Evolutionary conservation across 2,329 filamentous ascomycete species (phyloP).

Genomic region (Colletotrichum graminicola): DNA sequence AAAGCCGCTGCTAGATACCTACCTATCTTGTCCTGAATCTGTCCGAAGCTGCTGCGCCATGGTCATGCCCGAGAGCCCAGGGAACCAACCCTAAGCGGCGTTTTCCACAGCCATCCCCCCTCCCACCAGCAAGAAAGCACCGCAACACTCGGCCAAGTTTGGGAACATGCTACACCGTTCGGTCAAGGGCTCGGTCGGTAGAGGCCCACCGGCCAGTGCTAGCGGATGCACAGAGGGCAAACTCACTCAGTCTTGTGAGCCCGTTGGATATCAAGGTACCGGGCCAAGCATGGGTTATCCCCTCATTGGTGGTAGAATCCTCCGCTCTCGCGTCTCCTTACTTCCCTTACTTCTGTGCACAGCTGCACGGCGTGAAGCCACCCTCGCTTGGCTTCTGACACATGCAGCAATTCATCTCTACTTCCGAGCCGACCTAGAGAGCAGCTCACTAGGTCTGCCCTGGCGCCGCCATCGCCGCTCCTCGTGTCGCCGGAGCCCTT

Average conservation of each 20-base stretch:
- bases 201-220: conserved; percentile 3
- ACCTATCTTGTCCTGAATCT: not conserved
- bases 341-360: not conserved
- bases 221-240: conserved; percentile 7
- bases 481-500: conserved; percentile 11
- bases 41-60: not conserved
- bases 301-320: not conserved
- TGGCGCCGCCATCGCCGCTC: not conserved
- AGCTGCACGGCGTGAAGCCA: conserved; percentile 27
- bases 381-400: conserved; percentile 36
- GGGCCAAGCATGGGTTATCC: conserved; percentile 6
- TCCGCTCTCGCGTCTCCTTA: conserved; percentile 14
- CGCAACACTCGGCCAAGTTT: conserved; percentile 4
- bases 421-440: conserved; percentile 7
- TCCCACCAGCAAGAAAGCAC: not conserved
- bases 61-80: conserved; percentile 15
- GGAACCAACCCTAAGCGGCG: not conserved
- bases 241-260: not conserved
- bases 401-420: conserved; percentile 26
- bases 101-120: not conserved
- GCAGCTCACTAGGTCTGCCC: not conserved
- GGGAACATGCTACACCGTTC: not conserved
- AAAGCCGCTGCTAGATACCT: not conserved
- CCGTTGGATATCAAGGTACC: not conserved
- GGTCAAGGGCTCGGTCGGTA: not conserved